phyloP scores from a whole-genome alignment of 2,329 filamentous ascomycete genomes.

The Aspergillus uvarum region DNA sequence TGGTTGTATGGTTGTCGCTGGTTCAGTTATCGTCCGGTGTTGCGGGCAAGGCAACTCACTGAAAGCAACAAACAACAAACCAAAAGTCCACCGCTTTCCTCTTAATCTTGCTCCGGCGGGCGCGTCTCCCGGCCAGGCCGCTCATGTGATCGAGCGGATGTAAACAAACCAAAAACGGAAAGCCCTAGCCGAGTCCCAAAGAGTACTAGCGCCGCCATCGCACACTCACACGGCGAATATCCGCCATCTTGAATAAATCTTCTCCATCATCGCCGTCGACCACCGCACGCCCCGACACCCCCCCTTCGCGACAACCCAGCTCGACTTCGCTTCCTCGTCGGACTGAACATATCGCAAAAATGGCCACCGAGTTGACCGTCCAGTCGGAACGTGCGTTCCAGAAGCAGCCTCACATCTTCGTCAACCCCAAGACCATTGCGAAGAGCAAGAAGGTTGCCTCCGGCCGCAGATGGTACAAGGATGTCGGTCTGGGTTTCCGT shows the following conservation, averaged over 20 bases:
- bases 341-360: constrained; percentile 61
- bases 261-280: constrained; percentile 43
- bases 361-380: constrained; percentile 98
- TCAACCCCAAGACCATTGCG: constrained; percentile 90
- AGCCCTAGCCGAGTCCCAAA: constrained; percentile 44
- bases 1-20: background rate
- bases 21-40: background rate
- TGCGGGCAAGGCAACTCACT: no score
- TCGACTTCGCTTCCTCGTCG: constrained; percentile 44
- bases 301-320: constrained; percentile 34
- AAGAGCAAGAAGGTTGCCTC: constrained; percentile 80
- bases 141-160: constrained; percentile 35
- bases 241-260: constrained; percentile 39
- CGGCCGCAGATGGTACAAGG: constrained; percentile 98
- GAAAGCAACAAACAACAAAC: background rate
- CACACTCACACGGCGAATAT: constrained; percentile 43
- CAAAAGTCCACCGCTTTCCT: background rate
- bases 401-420: constrained; percentile 99
- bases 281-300: constrained; percentile 34
- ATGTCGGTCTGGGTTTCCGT: constrained; percentile 98
- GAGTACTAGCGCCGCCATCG: constrained; percentile 31
- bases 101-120: constrained; percentile 6
- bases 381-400: constrained; percentile 99
- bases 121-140: constrained; percentile 30
- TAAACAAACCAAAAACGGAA: constrained; percentile 42